Percentiles rank a stretch among this genome's conserved stretches.
Conservation (phyloP, 768 basidiomycete species). For the Lactarius quietus region DNA sequence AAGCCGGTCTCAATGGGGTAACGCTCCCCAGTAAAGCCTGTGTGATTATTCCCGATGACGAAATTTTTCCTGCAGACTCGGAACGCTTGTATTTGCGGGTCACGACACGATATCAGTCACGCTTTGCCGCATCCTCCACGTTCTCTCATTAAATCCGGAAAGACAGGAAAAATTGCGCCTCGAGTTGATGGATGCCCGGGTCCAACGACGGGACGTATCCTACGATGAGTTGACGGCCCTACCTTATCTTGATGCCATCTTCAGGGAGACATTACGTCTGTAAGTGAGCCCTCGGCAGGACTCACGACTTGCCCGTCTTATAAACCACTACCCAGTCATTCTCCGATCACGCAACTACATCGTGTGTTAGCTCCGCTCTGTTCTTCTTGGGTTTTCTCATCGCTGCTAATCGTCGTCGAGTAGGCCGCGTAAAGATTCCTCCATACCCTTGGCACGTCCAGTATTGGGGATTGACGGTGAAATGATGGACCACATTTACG, state of each 20-base stretch:
- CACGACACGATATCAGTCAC: conserved; percentile 27
- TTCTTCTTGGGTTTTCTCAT: background rate
- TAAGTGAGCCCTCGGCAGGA: conserved; percentile 10
- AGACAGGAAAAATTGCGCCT: conserved; percentile 21
- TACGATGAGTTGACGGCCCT: conserved; percentile 37
- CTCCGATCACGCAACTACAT: conserved; percentile 23
- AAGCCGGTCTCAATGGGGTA: conserved; percentile 26
- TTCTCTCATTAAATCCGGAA: conserved; percentile 24
- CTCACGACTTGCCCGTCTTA: background rate
- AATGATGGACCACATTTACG: conserved; percentile 4
- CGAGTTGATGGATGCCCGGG: conserved; percentile 22
- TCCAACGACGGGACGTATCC: conserved; percentile 24
- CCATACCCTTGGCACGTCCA: conserved; percentile 15
- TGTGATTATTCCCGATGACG: background rate
- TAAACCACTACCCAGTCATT: conserved; percentile 4
- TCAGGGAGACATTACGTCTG: conserved; percentile 35
- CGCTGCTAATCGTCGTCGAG: background rate
- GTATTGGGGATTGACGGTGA: conserved; percentile 11
- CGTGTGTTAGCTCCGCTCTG: conserved; percentile 14
- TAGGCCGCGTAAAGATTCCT: conserved; percentile 15
- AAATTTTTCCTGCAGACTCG: conserved; percentile 9
- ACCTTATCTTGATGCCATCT: conserved; percentile 39
- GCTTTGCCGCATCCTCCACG: conserved; percentile 26
- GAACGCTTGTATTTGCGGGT: conserved; percentile 27
- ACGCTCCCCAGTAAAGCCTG: background rate